Evolutionary conservation across 495 filamentous ascomycete species (phyloP), one percentile per base, ranked within the genome.

Genomic region (Schizothecium vesticola): DNA sequence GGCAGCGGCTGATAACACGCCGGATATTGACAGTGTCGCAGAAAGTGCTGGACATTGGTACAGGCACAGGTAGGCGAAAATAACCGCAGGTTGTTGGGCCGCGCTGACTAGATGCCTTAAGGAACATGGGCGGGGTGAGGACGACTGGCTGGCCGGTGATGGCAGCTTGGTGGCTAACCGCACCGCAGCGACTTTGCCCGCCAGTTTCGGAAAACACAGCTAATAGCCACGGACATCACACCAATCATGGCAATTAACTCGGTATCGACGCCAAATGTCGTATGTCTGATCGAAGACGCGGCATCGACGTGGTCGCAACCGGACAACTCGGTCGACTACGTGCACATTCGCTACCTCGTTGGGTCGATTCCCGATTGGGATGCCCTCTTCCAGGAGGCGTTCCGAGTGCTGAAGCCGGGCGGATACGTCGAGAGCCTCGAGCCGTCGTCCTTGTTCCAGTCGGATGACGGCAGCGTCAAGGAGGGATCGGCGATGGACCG

Each of bases 21-120:
- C 26, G 1, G 3, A 13, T 61, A 3, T 12, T 29, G 28, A 61
- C 8, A 67, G 56, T 22, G 13, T 33, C 79, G 2, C 77, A 87
- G 70, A 83, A 82, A 61, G 82, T 86, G 3, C 77, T 92, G 5
- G 89, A 91, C 69, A 74, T 91, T 56, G 89, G 89, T 29, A 90
- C 89, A 2, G 89, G 89, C 11, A 81, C 77, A 59, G 80, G 78
- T 76, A 66, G 11, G 31, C 1, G 12, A 33, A 11, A 13, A 63
- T 61, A 61, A 31, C 3, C 10, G 24, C 24, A 22, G 7, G n/a
- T 59, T 59, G 21, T 13, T 24, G 57, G 26, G 12, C 0, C 2
- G 11, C 12, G 31, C 31, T 33, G 31, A 33, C 31, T 33, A 11
- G 31, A 12, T 12, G 11, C 31, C 10, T 3, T 11, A 3, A 33